These are phyloP conservation scores for Fusarium odoratissimum DNA, from an alignment of 2,329 filamentous ascomycete species.

Conservation along the genomic window DNA sequence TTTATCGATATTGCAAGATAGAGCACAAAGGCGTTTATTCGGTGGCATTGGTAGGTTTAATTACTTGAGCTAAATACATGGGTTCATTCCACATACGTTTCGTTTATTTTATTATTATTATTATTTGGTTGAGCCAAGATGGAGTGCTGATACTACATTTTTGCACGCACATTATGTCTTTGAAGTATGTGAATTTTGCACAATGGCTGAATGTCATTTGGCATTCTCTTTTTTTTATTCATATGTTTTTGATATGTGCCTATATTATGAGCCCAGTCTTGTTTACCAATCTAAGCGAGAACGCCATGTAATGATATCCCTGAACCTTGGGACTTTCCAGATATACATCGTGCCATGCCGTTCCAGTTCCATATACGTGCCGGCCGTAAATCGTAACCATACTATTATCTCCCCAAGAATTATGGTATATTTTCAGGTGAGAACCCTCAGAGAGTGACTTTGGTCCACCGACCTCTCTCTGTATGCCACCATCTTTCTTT, in stretches of 20 bases:
- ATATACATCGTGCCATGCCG: not conserved
- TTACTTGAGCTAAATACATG: not conserved
- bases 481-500: conserved; percentile 64
- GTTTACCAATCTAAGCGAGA: not conserved
- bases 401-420: not conserved
- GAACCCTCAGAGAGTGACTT: conserved; percentile 36
- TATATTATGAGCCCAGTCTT: conserved; percentile 6
- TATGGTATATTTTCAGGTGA: not conserved
- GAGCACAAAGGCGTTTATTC: conserved; percentile 17
- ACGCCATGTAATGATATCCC: conserved; percentile 14
- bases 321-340: not conserved
- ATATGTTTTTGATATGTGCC: conserved; percentile 4
- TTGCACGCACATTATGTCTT: not conserved
- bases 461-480: conserved; percentile 59
- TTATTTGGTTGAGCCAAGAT: not conserved
- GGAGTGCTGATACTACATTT: not conserved
- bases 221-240: not conserved
- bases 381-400: conserved; percentile 35
- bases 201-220: not conserved
- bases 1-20: not conserved
- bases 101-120: not conserved
- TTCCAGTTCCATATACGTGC: conserved; percentile 10
- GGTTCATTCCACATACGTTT: not conserved
- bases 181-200: not conserved
- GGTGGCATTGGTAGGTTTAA: not conserved